These are phyloP conservation scores for Suhomyces chickasaworum DNA, from an alignment of 1,139 yeast genomes.

Conservation along the genomic window DNA sequence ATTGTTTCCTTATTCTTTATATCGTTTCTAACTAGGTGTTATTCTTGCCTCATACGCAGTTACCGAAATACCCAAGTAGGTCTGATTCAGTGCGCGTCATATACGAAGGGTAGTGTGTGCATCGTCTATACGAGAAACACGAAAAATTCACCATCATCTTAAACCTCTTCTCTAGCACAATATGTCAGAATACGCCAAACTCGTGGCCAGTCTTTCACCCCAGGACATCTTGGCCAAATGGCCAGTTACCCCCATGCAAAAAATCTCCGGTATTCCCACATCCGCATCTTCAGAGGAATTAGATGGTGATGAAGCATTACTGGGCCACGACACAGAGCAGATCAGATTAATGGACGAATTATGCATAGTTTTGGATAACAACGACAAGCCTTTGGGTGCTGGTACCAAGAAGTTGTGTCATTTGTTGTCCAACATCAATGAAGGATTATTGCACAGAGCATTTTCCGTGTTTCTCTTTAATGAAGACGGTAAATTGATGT, in stretches of 20 bases:
- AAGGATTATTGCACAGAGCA: conserved; percentile 90
- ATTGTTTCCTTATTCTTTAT: too few species aligned
- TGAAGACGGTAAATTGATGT: conserved; percentile 68
- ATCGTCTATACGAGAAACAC: not conserved
- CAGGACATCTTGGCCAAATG: conserved; percentile 57
- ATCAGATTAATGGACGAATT: conserved; percentile 94
- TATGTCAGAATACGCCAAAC: conserved; percentile 44
- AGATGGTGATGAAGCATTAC: conserved; percentile 48
- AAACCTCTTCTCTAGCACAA: not conserved
- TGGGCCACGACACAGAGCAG: conserved; percentile 93
- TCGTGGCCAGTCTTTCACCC: conserved; percentile 53
- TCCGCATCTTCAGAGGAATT: conserved; percentile 26
- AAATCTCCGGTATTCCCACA: conserved; percentile 50
- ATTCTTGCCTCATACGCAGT: not conserved
- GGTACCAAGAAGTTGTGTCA: conserved; percentile 95
- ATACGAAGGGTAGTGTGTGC: conserved; percentile 5
- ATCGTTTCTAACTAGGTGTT: too few species aligned
- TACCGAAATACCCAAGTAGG: too few species aligned
- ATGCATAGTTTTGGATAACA: conserved; percentile 87
- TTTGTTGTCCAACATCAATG: conserved; percentile 80
- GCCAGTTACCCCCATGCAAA: conserved; percentile 56
- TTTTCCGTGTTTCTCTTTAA: conserved; percentile 92
- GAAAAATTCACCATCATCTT: not conserved
- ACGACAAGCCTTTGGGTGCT: conserved; percentile 87
- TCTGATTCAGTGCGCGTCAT: not conserved